Evolutionary conservation across 192 early-diverging fungal genomes (phyloP), one percentile per base, ranked within the genome.

Genomic region (Kappamyces sp.): DNA sequence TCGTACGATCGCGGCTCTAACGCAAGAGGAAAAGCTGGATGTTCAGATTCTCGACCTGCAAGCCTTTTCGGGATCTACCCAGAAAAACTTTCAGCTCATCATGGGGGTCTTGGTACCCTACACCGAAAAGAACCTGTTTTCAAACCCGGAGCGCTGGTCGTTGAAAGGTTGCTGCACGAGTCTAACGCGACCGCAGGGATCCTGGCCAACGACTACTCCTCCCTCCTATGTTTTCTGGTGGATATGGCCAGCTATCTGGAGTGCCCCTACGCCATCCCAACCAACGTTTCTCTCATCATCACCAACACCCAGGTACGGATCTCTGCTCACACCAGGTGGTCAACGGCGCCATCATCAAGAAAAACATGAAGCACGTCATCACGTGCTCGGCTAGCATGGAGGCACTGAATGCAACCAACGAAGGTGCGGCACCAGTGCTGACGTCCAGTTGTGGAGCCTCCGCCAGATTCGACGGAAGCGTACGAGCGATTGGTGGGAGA

Each of bases 191-290:
- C 48, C 1, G 7, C 1, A 57, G 53, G 57, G 1, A 61, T 72
- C 38, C 22, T 67, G 41, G 40, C 35, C 2, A 52, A 61, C n/a
- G 70, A 72, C 41, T 45, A 53, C 39, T 22, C 46, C n/a, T 72
- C 70, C 2, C 41, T 66, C 5, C 41, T 72, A 1, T 55, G 49
- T 9, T 34, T 72, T 2, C 57, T 72, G 1, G 70, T 72, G 5
- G 70, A 72, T 45, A 47, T 72, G 8, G 70, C 70, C 2, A 34
- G 47, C 8, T 49, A 49, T 22, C 47, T 72, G 6, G 55, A 63
- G 11, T 72, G 70, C 42, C 70, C 65, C 3, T 72, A 55, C 32
- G 45, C 57, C 29, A 41, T 72, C 7, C 70, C 70, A 4, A 15
- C 63, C 2, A 55, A 61, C 36, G 54, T 72, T 1, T 65, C 61